phyloP scores from a whole-genome alignment of 176 grass and related monocot genomes.

The Raddia distichophylla region DNA sequence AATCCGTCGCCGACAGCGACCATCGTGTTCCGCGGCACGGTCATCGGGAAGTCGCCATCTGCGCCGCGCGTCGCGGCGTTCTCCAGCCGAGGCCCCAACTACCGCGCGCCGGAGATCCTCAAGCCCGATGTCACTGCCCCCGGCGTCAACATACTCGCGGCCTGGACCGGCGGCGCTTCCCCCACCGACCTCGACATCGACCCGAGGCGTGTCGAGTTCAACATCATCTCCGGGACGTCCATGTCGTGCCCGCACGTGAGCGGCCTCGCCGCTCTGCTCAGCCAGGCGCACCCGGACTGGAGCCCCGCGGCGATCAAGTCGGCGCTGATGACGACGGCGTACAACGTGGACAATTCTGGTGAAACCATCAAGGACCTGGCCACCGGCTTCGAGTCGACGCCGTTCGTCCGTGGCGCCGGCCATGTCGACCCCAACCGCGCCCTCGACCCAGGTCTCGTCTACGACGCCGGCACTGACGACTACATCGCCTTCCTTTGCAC shows the following conservation, averaged over 20 bases:
- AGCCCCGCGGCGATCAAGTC: conserved; percentile 82
- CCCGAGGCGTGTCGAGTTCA: conserved; percentile 74
- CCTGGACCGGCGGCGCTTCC: conserved; percentile 66
- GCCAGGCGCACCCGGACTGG: conserved; percentile 62
- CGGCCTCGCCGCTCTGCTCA: conserved; percentile 76
- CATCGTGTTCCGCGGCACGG: conserved; percentile 71
- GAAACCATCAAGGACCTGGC: conserved; percentile 74
- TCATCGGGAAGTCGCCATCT: conserved; percentile 57
- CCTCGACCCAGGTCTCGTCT: conserved; percentile 78
- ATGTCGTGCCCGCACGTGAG: conserved; percentile 93
- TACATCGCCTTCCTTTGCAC: conserved; percentile 88
- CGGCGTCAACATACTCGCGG: conserved; percentile 82
- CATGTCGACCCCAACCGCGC: conserved; percentile 79
- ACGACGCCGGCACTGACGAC: conserved; percentile 60
- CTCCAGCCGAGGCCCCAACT: conserved; percentile 85
- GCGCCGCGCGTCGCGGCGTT: conserved; percentile 73
- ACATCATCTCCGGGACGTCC: conserved; percentile 88
- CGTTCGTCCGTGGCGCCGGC: conserved; percentile 82
- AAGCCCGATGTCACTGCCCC: conserved; percentile 87
- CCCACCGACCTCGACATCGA: conserved; percentile 82
- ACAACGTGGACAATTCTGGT: conserved; percentile 68
- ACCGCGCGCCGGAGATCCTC: conserved; percentile 66
- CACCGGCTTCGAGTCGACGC: conserved; percentile 62
- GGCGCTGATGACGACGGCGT: conserved; percentile 87
- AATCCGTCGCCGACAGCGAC: conserved; percentile 72